A percentile compares a stretch with the other conserved stretches of the same genome.
These are phyloP conservation scores for Parachlorella kessleri DNA, from an alignment of 139 green algal species.

Conservation along the genomic window DNA sequence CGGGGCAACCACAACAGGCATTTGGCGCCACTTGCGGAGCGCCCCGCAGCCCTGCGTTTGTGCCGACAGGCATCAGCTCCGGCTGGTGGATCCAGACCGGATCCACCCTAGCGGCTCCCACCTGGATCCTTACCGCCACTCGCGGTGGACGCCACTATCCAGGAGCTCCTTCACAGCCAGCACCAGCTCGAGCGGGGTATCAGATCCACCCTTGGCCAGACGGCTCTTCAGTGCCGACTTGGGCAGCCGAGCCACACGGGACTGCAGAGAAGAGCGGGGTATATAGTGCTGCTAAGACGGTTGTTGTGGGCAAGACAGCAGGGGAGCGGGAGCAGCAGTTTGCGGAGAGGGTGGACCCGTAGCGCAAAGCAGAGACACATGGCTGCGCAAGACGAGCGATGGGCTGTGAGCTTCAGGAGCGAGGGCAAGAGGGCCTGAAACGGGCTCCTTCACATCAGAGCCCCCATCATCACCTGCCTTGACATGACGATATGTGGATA, in stretches of 20 bases:
- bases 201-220: constrained; percentile 21
- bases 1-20: not conserved
- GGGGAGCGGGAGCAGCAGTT: not conserved
- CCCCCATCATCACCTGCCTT: too few relatives aligned
- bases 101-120: not conserved
- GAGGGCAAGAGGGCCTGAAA: too few relatives aligned
- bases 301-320: not conserved
- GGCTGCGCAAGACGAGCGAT: too few relatives aligned
- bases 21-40: not conserved
- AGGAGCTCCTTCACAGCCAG: constrained; percentile 19
- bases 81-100: not conserved
- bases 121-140: not conserved
- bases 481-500: too few relatives aligned
- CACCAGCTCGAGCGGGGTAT: constrained; percentile 33
- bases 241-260: constrained; percentile 33
- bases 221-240: constrained; percentile 29
- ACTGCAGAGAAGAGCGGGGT: not conserved
- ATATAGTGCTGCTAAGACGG: not conserved
- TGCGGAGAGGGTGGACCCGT: too few relatives aligned
- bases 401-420: too few relatives aligned
- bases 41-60: not conserved
- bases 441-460: too few relatives aligned
- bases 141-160: not conserved
- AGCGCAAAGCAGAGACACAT: too few relatives aligned
- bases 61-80: not conserved